Base-by-base conservation (phyloP, 331 rosid species). In the Rhamnella rubrinervis region DNA sequence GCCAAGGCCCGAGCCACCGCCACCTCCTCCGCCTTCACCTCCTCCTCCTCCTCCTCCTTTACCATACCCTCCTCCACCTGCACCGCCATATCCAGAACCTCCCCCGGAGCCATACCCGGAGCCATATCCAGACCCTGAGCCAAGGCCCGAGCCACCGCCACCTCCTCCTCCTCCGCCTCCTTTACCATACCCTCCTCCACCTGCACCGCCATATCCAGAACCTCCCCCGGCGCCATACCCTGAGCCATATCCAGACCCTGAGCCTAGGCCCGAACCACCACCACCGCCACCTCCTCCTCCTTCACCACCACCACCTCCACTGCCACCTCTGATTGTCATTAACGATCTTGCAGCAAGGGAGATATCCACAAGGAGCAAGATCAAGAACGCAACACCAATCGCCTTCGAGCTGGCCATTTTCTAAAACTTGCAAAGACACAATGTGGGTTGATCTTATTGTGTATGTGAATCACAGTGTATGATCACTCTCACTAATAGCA, bases 171-270 rank as follows among this genome's bases (percentile, higher is more conserved):
- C 81, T 0, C 93, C 88, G 0, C 85, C 82, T 2, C 78, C 86
- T 46, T 31, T 62, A 7, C 92, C 89, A 0, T 57, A 71, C 2
- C 83, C 81, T 0, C 72, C 81, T 11, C 85, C 88, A 4, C 73
- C 46, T 15, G 62, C 81, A 4, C 71, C 80, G 49, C 95, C 95
- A 61, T 74, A 74, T 19, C 97, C 97, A 8, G 77, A 79, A 14
- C 97, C 97, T 21, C 80, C 68, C 8, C 96, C 95, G 2, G 89
- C 83, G 14, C 93, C 93, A 6, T 71, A 83, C 8, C 96, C 95
- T 1, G 89, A 85, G 14, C 93, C 93, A 6, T 71, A 83, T 59
- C 93, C 90, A 0, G 85, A 83, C 0, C 88, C 93, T 12, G 50
- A 75, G 47, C 77, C 82, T 38, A 60, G 62, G 31, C 85, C 80